Conservation (phyloP, 345 rosid genomes). For the Corymbia maculata region DNA sequence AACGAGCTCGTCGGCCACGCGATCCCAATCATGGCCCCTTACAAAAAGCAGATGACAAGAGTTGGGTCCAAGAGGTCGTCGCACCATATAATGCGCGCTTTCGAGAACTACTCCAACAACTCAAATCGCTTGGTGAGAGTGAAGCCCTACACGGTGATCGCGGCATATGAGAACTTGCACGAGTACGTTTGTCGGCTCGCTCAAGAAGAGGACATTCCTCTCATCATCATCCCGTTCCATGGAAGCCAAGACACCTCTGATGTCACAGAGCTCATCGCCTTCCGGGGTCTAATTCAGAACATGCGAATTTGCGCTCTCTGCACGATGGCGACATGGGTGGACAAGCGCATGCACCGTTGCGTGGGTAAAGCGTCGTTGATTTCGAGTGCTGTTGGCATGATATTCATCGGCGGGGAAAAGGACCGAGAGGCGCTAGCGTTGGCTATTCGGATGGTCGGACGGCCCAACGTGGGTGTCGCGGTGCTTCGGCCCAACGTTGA, state of each 20-base stretch:
- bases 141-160: neutral
- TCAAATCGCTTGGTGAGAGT: neutral
- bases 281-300: neutral
- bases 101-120: neutral
- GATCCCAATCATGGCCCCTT: conserved; percentile 2
- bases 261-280: neutral
- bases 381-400: neutral
- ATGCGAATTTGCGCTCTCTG: neutral
- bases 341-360: neutral
- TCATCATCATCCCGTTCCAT: conserved; percentile 15
- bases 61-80: neutral
- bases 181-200: conserved; percentile 13
- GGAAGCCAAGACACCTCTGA: conserved; percentile 11
- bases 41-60: neutral
- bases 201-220: conserved; percentile 1
- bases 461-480: neutral
- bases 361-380: neutral
- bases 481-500: conserved; percentile 6
- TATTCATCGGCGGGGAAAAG: conserved; percentile 22
- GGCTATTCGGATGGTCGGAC: conserved; percentile 19
- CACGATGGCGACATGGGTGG: conserved; percentile 1
- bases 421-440: conserved; percentile 30
- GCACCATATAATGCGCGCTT: conserved; percentile 5
- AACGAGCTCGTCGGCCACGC: conserved; percentile 12
- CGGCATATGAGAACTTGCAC: conserved; percentile 8